Evolutionary conservation across 2,329 filamentous ascomycete species (phyloP), one percentile per base, ranked within the genome.

Genomic region (Fusarium poae): DNA sequence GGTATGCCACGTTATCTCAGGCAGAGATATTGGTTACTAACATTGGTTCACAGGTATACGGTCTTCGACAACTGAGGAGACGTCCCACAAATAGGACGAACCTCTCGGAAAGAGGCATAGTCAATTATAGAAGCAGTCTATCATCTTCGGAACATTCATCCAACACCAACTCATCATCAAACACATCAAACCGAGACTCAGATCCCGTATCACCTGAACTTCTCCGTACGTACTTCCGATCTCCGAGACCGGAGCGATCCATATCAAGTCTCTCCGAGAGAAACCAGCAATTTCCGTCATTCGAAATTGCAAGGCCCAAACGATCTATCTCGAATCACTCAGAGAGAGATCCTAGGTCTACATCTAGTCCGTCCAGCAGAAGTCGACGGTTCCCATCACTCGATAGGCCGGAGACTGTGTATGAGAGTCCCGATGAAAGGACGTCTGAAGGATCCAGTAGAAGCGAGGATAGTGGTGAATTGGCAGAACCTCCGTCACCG

Each of bases 1-100:
- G 48, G 71, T 69, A 69, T 13, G 52, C 15, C 8, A 13, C 16
- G 21, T 39, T n/a, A 12, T 34, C 3, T 7, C 6, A 1, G 4
- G 2, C 3, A 2, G 7, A 4, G 3, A 18, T 7, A 18, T 8
- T 0, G 2, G 20, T 20, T n/a, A 15, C 79, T 92, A 35, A 92
- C 90, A 72, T 83, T 88, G 5, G 5, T 1, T 77, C 88, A 4
- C 16, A 77, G 65, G 62, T 75, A 12, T 72, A 71, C 29, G 68
- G 72, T 27, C 70, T 78, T 20, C 75, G 72, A 3, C 68, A 78
- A 50, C 74, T 78, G 9, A 60, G 68, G 32, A 65, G 68, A 16
- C 76, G 76, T 1, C 65, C 74, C 8, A 74, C 64, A 6, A 64
- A 60, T 7, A 51, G 32, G n/a, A 74, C 62, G 4, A 56, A 74